phyloP scores from a whole-genome alignment of 2,329 filamentous ascomycete species.

The Colletotrichum paranaense region DNA sequence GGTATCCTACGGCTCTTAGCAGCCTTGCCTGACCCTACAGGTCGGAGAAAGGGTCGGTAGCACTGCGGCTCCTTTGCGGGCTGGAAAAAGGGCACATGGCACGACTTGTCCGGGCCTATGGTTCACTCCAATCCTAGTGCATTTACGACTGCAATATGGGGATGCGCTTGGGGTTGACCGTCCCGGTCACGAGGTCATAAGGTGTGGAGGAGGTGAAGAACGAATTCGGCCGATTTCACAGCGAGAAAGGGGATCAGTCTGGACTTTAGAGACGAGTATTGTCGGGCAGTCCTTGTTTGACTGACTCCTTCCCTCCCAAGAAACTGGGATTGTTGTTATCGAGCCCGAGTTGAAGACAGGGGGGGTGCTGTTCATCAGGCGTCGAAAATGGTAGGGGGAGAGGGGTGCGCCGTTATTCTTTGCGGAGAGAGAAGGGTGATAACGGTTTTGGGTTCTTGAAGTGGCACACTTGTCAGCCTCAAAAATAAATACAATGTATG shows the following conservation, averaged over 20 bases:
- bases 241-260: background rate
- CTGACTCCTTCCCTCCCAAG: background rate
- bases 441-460: background rate
- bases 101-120: background rate
- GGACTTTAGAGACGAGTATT: background rate
- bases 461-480: conserved; percentile 1
- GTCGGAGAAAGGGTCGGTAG: conserved; percentile 29
- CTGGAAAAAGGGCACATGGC: background rate
- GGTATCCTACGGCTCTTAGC: too few species aligned
- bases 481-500: background rate
- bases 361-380: background rate
- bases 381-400: background rate
- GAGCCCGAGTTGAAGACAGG: background rate
- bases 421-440: background rate
- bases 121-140: background rate
- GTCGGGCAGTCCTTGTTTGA: background rate
- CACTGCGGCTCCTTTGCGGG: conserved; percentile 30
- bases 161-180: conserved; percentile 9
- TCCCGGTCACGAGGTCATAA: background rate
- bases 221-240: conserved; percentile 27
- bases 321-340: background rate
- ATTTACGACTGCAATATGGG: background rate
- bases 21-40: background rate
- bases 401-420: background rate
- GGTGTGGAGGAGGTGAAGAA: background rate